A percentile compares a stretch with the other conserved stretches of the same genome.
These are phyloP conservation scores for Micractinium conductrix DNA, from an alignment of 139 green algal species.

Conservation along the genomic window DNA sequence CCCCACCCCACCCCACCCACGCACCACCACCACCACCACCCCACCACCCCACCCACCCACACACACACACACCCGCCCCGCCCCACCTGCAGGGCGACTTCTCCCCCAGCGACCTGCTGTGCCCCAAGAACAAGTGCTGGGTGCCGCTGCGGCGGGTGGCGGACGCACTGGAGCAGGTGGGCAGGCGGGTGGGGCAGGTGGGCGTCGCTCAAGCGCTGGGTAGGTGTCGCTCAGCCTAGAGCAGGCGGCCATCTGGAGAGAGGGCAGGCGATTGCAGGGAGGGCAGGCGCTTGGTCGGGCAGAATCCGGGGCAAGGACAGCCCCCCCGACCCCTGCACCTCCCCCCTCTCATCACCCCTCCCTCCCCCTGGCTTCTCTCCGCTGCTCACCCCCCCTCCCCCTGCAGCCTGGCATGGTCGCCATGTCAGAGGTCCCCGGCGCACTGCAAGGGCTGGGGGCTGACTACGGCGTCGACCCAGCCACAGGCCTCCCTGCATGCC, in stretches of 20 bases:
- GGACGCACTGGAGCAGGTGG: conserved; percentile 23
- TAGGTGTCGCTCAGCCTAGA: too few species aligned
- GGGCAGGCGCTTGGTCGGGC: too few species aligned
- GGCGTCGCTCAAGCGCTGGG: too few species aligned
- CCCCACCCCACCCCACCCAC: too few species aligned
- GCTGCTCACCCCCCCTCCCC: neutral
- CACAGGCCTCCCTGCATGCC: neutral
- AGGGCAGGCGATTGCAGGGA: too few species aligned
- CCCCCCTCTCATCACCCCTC: too few species aligned
- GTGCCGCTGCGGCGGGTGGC: conserved; percentile 46
- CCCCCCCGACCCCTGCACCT: too few species aligned
- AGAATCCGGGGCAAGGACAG: too few species aligned
- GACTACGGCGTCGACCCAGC: conserved; percentile 33
- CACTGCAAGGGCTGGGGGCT: conserved; percentile 39
- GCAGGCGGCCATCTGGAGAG: too few species aligned
- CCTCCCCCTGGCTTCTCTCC: neutral
- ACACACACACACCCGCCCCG: too few species aligned
- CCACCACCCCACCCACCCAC: neutral
- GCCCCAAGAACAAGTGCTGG: conserved; percentile 69
- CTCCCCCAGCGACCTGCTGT: conserved; percentile 90
- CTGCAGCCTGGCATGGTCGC: conserved; percentile 15
- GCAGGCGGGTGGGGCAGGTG: neutral
- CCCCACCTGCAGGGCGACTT: conserved; percentile 79
- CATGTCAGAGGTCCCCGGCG: conserved; percentile 36
- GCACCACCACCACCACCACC: conserved; percentile 36